Evolutionary conservation across 148 eudicot genomes (phyloP).

Genomic region (Bassia scoparia): DNA sequence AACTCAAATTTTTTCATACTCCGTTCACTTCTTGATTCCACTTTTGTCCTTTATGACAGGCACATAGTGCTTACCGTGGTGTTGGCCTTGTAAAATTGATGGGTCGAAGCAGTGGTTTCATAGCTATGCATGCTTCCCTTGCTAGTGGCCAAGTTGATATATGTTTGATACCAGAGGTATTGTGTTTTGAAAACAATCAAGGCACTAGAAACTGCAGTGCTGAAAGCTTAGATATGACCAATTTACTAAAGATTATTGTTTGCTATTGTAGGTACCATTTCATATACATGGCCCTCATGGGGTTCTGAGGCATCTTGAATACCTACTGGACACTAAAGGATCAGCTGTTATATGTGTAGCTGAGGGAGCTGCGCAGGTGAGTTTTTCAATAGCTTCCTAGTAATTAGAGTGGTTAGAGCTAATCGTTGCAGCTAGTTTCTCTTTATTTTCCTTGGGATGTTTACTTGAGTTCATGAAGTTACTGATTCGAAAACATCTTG

Average conservation of each 20-base stretch:
- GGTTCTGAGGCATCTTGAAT: slow-evolving; percentile 73
- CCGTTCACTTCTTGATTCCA: background rate
- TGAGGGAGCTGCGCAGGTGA: slow-evolving; percentile 98
- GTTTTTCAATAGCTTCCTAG: slow-evolving; percentile 16
- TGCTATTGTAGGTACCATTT: slow-evolving; percentile 61
- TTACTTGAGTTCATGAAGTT: background rate
- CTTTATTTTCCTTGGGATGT: background rate
- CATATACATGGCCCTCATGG: slow-evolving; percentile 91
- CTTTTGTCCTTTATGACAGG: slow-evolving; percentile 39
- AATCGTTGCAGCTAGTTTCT: background rate
- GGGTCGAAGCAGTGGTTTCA: slow-evolving; percentile 98
- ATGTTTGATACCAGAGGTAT: slow-evolving; percentile 97
- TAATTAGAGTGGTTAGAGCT: background rate
- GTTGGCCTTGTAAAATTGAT: slow-evolving; percentile 92
- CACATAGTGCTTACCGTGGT: slow-evolving; percentile 97
- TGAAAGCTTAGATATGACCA: background rate
- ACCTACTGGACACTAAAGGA: slow-evolving; percentile 84
- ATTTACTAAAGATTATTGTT: slow-evolving; percentile 13
- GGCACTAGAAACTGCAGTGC: background rate
- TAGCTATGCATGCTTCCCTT: slow-evolving; percentile 98
- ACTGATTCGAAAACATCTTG: background rate
- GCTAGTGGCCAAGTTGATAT: slow-evolving; percentile 98
- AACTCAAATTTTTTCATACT: background rate
- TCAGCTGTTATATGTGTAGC: slow-evolving; percentile 97
- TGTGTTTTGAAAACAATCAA: slow-evolving; percentile 3